Evolutionary conservation across 2,329 filamentous ascomycete genomes (phyloP).

Genomic region (Thermothelomyces thermophilus): DNA sequence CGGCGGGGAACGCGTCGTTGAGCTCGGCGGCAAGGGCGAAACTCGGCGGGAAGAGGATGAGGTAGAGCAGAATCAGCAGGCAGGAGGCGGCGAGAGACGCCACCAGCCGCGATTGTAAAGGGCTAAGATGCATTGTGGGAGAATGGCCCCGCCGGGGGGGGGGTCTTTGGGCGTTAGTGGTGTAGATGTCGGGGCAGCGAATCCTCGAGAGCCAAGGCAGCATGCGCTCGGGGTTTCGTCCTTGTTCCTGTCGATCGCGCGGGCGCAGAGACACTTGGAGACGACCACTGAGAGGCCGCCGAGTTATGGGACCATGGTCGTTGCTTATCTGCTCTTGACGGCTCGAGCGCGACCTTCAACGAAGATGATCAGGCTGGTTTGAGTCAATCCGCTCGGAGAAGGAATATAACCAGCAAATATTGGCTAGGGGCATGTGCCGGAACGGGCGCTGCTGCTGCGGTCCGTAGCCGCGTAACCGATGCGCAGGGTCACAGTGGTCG

Average conservation of each 20-base stretch:
- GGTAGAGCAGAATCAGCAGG: slow-evolving; percentile 53
- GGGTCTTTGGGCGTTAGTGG: neutral
- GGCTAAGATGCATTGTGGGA: slow-evolving; percentile 53
- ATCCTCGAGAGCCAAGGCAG: neutral
- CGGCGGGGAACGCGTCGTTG: slow-evolving; percentile 21
- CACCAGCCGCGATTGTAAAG: slow-evolving; percentile 64
- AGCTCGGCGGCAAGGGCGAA: slow-evolving; percentile 58
- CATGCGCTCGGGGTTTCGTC: neutral
- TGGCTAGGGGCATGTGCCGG: neutral
- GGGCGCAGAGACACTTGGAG: neutral
- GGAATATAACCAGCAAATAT: neutral
- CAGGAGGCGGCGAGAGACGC: slow-evolving; percentile 58
- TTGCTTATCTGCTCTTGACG: neutral
- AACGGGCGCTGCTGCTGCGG: too few species aligned
- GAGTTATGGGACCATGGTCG: slow-evolving; percentile 8
- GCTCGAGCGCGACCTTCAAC: too few species aligned
- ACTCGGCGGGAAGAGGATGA: slow-evolving; percentile 51
- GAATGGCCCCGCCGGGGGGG: slow-evolving; percentile 34
- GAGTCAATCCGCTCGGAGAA: neutral
- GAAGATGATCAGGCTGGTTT: neutral
- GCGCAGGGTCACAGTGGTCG: too few species aligned
- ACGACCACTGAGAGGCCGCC: slow-evolving; percentile 9
- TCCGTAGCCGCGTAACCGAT: too few species aligned
- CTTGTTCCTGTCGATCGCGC: slow-evolving; percentile 7
- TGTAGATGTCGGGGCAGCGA: slow-evolving; percentile 1